These are phyloP conservation scores for Trichosporon ovoides DNA, from an alignment of 1,284 basidiomycete genomes.

Conservation along the genomic window DNA sequence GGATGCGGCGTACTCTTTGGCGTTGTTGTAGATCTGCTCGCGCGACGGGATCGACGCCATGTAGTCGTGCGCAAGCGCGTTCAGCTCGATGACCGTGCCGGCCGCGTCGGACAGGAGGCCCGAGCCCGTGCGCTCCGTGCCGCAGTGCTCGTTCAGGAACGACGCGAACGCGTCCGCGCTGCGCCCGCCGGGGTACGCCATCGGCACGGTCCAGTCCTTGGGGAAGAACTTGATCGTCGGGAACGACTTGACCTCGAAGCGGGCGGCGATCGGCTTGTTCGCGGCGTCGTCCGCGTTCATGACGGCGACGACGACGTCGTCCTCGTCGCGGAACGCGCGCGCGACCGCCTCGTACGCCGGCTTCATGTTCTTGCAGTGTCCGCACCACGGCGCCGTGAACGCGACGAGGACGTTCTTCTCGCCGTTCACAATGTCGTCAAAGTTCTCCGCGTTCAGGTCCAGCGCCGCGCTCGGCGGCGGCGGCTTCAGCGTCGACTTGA, in stretches of 20 bases:
- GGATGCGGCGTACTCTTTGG: constrained; percentile 41
- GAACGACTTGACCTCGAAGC: constrained; percentile 68
- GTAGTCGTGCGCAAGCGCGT: constrained; percentile 73
- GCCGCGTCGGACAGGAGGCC: constrained; percentile 78
- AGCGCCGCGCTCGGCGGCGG: constrained; percentile 70
- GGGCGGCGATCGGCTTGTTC: constrained; percentile 68
- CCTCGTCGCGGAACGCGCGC: constrained; percentile 68
- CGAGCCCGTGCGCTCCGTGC: constrained; percentile 72
- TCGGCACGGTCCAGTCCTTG: constrained; percentile 56
- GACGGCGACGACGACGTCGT: constrained; percentile 78
- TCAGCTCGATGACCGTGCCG: constrained; percentile 68
- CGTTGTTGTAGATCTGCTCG: constrained; percentile 59
- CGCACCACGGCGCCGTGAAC: constrained; percentile 64
- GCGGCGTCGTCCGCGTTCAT: constrained; percentile 79
- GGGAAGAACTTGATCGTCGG: constrained; percentile 95
- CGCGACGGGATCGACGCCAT: constrained; percentile 55
- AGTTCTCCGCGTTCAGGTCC: constrained; percentile 65
- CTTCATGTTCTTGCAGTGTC: constrained; percentile 58
- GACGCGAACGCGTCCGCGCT: constrained; percentile 50
- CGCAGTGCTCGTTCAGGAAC: constrained; percentile 76
- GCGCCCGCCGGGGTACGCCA: constrained; percentile 55
- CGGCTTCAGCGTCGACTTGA: constrained; percentile 78
- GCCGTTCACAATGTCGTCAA: constrained; percentile 66
- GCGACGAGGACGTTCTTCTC: constrained; percentile 82
- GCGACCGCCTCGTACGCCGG: constrained; percentile 83